Evolutionary conservation across 2,329 filamentous ascomycete species (phyloP).

Genomic region (Fusarium coicis): DNA sequence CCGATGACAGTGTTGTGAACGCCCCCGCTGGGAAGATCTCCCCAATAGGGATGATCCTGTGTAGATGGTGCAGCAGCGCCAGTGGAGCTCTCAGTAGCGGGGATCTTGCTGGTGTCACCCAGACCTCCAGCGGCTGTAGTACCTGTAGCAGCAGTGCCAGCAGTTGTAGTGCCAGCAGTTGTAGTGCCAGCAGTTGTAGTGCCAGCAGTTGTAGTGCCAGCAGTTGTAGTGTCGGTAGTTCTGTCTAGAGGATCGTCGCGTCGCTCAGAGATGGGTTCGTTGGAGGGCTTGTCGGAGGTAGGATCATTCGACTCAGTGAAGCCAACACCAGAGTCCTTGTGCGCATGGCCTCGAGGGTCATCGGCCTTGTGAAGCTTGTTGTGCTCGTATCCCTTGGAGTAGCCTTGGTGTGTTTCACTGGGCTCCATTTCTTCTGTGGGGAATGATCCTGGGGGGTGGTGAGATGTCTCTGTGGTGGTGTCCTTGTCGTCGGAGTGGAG

Average conservation of each 20-base stretch:
- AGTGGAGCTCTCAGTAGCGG: neutral
- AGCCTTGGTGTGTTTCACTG: slow-evolving; percentile 2
- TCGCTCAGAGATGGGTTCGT: slow-evolving; percentile 6
- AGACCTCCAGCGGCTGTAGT: neutral
- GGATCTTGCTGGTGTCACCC: neutral
- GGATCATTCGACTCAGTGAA: slow-evolving; percentile 9
- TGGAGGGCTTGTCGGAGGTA: neutral
- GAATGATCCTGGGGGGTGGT: slow-evolving; percentile 33
- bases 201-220: neutral
- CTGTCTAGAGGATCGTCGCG: neutral
- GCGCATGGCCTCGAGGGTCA: slow-evolving; percentile 29
- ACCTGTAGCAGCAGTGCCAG: neutral
- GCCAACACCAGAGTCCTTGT: slow-evolving; percentile 30
- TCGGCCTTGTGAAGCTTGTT: slow-evolving; percentile 38
- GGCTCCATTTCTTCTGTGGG: slow-evolving; percentile 31
- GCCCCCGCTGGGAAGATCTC: slow-evolving; percentile 22
- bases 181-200: neutral
- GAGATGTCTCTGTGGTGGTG: neutral
- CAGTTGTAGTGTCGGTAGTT: neutral
- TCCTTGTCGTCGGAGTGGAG: slow-evolving; percentile 13
- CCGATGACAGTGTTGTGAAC: slow-evolving; percentile 25
- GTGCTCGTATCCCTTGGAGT: slow-evolving; percentile 20
- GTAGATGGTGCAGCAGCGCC: slow-evolving; percentile 1
- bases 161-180: neutral
- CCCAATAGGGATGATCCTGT: slow-evolving; percentile 36